Percentiles rank a stretch among this genome's conserved stretches.
Conservation (phyloP, 2,329 filamentous ascomycete genomes). For the Malbranchea zuffiana region DNA sequence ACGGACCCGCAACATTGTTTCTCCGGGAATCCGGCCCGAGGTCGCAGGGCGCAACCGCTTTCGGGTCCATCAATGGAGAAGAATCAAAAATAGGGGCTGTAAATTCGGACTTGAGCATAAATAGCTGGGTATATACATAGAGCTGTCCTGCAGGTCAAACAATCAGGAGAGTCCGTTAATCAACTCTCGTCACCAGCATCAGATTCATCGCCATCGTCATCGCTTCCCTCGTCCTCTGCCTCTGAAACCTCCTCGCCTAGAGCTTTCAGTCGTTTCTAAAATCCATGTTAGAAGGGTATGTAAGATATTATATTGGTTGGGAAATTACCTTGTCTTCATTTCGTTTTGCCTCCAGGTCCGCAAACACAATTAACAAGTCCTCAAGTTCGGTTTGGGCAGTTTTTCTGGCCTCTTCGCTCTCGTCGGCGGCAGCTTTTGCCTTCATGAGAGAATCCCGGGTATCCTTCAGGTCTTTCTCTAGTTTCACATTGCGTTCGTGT, state of each 20-base stretch:
- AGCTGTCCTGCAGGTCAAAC: too few relatives aligned
- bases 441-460: conserved; percentile 23
- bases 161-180: too few relatives aligned
- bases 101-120: too few relatives aligned
- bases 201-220: conserved; percentile 44
- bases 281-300: conserved; percentile 28
- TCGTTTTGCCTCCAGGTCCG: conserved; percentile 67
- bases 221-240: conserved; percentile 54
- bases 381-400: conserved; percentile 63
- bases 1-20: conserved; percentile 6
- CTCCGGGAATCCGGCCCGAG: conserved; percentile 1
- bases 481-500: conserved; percentile 17
- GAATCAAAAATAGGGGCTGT: too few relatives aligned
- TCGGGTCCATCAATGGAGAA: too few relatives aligned
- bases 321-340: conserved; percentile 58
- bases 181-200: conserved; percentile 26
- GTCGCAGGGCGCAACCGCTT: neutral
- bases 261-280: conserved; percentile 48
- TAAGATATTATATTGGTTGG: neutral
- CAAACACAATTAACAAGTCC: conserved; percentile 70
- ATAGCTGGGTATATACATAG: too few relatives aligned
- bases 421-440: conserved; percentile 24
- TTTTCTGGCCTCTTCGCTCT: conserved; percentile 53
- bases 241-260: conserved; percentile 65
- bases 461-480: conserved; percentile 19